phyloP scores from a whole-genome alignment of 164 flowering plant species.

The Sextonia rubra region DNA sequence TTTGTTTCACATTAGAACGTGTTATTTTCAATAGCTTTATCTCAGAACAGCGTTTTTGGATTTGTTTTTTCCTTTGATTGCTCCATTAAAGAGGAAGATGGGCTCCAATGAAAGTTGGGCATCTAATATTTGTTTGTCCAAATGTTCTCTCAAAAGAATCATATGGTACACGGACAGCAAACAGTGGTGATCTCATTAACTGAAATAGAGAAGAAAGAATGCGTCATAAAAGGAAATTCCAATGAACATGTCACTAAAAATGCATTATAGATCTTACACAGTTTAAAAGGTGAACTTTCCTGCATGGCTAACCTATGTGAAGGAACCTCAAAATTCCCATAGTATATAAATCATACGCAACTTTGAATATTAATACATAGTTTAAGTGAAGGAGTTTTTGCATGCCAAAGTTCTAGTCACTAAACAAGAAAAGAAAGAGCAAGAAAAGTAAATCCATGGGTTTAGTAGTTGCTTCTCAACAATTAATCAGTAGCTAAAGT shows the following conservation, averaged over 20 bases:
- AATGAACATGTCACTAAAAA: neutral
- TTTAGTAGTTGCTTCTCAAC: neutral
- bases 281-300: neutral
- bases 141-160: slow-evolving; percentile 60
- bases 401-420: neutral
- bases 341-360: too few species aligned
- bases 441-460: neutral
- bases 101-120: too few species aligned
- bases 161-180: slow-evolving; percentile 81
- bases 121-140: slow-evolving; percentile 24
- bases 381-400: neutral
- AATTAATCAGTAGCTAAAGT: neutral
- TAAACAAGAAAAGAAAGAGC: neutral
- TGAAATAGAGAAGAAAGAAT: slow-evolving; percentile 26
- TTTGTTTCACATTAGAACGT: too few species aligned
- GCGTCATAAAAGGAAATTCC: neutral
- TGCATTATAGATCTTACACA: neutral
- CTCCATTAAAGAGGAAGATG: too few species aligned
- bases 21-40: too few species aligned
- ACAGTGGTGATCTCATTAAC: slow-evolving; percentile 91
- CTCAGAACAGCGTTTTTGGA: too few species aligned
- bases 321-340: neutral
- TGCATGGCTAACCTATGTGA: neutral
- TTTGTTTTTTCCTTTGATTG: too few species aligned
- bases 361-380: neutral